Percentiles rank a stretch among this genome's conserved stretches.
These are phyloP conservation scores for Fusarium sp. DNA, from an alignment of 2,329 filamentous ascomycete species.

Conservation along the genomic window DNA sequence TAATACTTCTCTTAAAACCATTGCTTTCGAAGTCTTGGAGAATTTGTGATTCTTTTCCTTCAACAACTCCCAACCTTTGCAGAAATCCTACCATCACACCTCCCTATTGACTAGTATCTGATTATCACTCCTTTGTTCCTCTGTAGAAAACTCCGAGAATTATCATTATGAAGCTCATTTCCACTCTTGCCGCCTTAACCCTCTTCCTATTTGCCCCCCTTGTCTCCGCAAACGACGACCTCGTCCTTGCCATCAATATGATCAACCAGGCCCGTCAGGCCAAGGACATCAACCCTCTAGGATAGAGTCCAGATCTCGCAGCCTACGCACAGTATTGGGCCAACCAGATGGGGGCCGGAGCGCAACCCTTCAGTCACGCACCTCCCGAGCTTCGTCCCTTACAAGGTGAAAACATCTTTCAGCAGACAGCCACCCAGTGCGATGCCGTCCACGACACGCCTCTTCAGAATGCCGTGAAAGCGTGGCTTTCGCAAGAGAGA, in stretches of 20 bases:
- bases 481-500: constrained; percentile 48
- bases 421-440: constrained; percentile 47
- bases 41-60: neutral
- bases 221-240: constrained; percentile 40
- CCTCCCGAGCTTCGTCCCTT: constrained; percentile 45
- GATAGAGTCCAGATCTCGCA: constrained; percentile 47
- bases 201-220: constrained; percentile 20
- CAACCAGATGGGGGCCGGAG: constrained; percentile 47
- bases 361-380: constrained; percentile 49
- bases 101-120: neutral
- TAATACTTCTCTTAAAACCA: neutral
- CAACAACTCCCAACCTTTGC: neutral
- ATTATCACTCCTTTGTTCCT: neutral
- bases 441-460: constrained; percentile 46
- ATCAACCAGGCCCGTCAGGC: constrained; percentile 49
- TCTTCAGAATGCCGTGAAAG: constrained; percentile 45
- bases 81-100: neutral
- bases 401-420: constrained; percentile 53
- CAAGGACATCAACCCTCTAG: constrained; percentile 44
- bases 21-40: neutral
- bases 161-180: constrained; percentile 17
- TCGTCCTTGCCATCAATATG: constrained; percentile 40
- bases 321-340: constrained; percentile 52
- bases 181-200: constrained; percentile 15
- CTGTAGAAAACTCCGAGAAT: neutral